Conservation (phyloP, 768 basidiomycete genomes). For the Flagelloscypha sp. region DNA sequence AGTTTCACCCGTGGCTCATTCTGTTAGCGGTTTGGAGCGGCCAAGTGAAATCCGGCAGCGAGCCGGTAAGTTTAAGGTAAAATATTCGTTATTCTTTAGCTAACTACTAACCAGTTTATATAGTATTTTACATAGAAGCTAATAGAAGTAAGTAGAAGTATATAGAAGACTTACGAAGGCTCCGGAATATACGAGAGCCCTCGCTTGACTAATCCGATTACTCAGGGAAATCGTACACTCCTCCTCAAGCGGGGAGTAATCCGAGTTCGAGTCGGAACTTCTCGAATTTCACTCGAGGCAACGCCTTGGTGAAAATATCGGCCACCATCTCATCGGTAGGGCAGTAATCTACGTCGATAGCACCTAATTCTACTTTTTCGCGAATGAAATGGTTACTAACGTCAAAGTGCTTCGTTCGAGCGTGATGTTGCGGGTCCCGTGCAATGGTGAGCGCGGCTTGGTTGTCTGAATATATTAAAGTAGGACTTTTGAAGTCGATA, state of each 20-base stretch:
- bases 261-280: neutral
- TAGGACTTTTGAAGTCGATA: conserved; percentile 2
- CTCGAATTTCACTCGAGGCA: conserved; percentile 1
- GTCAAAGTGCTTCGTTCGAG: conserved; percentile 23
- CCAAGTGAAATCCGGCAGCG: too few species aligned
- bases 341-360: conserved; percentile 16
- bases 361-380: conserved; percentile 15
- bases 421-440: conserved; percentile 16
- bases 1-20: too few species aligned
- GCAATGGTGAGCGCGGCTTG: conserved; percentile 13
- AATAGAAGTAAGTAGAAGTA: too few species aligned
- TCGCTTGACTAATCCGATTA: too few species aligned
- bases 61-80: too few species aligned
- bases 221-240: conserved; percentile 2
- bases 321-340: conserved; percentile 20
- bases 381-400: conserved; percentile 23
- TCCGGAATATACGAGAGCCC: too few species aligned
- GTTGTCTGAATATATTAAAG: conserved; percentile 11
- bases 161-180: too few species aligned
- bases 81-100: too few species aligned
- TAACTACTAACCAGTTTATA: too few species aligned
- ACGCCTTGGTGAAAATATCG: conserved; percentile 27
- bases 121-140: too few species aligned
- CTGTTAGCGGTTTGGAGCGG: too few species aligned
- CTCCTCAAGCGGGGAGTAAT: conserved; percentile 8